A percentile compares a stretch with the other conserved stretches of the same genome.
Conservation (phyloP, 768 basidiomycete genomes). For the Sistotremastrum suecicum region DNA sequence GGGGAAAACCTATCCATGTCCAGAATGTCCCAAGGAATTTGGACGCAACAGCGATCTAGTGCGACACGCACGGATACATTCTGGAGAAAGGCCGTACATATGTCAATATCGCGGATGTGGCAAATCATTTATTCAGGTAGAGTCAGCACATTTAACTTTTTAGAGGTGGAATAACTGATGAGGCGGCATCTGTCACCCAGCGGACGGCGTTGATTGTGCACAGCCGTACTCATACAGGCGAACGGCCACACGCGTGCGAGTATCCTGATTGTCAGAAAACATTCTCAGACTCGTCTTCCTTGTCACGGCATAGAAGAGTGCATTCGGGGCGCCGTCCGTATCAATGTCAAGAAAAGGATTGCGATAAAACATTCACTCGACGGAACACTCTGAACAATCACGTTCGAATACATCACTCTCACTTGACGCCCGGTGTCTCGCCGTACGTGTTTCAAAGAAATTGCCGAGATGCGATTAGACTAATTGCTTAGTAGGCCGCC, state of each 20-base stretch:
- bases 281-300: conserved; percentile 83
- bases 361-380: conserved; percentile 80
- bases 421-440: conserved; percentile 1
- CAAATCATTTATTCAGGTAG: conserved; percentile 86
- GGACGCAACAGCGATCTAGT: conserved; percentile 72
- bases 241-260: conserved; percentile 85
- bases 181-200: conserved; percentile 24
- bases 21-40: conserved; percentile 69
- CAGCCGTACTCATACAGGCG: conserved; percentile 79
- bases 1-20: conserved; percentile 46
- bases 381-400: conserved; percentile 75
- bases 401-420: conserved; percentile 66
- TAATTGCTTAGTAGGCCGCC: conserved; percentile 7
- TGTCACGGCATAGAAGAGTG: conserved; percentile 82
- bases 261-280: conserved; percentile 79
- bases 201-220: conserved; percentile 85
- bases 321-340: conserved; percentile 81
- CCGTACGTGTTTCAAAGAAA: neutral
- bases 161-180: neutral
- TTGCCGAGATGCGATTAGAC: too few relatives aligned
- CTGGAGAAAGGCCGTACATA: conserved; percentile 75
- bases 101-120: conserved; percentile 63
- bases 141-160: conserved; percentile 4
- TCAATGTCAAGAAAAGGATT: conserved; percentile 69
- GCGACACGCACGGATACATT: conserved; percentile 82